These are phyloP conservation scores for Senecio squalidus DNA, from an alignment of 140 eudicot species.

Conservation along the genomic window DNA sequence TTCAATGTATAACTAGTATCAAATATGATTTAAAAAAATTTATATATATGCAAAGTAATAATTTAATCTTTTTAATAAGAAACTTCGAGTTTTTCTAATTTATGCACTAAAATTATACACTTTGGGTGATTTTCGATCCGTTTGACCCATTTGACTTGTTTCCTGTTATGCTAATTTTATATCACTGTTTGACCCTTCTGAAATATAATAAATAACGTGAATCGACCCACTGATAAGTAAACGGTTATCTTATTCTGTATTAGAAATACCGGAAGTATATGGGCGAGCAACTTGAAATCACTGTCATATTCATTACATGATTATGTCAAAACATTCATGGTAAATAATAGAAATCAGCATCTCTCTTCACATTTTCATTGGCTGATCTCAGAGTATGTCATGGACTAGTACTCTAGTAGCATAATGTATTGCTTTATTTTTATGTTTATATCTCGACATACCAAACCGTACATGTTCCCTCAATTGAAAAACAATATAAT, in stretches of 20 bases:
- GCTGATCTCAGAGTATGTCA: neutral
- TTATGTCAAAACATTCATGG: conserved; percentile 6
- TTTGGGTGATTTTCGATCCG: neutral
- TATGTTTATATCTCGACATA: neutral
- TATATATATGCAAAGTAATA: too few relatives aligned
- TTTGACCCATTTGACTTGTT: neutral
- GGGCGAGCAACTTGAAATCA: neutral
- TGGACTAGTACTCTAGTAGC: neutral
- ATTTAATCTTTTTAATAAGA: too few relatives aligned
- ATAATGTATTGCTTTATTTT: neutral
- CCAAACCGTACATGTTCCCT: neutral
- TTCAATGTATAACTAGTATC: too few relatives aligned
- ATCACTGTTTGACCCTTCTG: neutral
- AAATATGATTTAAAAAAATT: too few relatives aligned
- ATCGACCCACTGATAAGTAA: neutral
- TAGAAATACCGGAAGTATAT: neutral
- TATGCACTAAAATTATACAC: too few relatives aligned
- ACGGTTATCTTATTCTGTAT: neutral
- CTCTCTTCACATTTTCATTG: neutral
- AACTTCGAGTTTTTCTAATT: too few relatives aligned
- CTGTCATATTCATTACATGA: neutral
- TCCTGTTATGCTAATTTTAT: too few relatives aligned
- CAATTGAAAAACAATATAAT: neutral
- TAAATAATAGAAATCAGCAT: neutral
- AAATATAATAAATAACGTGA: neutral